These are phyloP conservation scores for Dinochytrium kinnereticum DNA, from an alignment of 371 early-diverging fungal genomes.

Conservation along the genomic window DNA sequence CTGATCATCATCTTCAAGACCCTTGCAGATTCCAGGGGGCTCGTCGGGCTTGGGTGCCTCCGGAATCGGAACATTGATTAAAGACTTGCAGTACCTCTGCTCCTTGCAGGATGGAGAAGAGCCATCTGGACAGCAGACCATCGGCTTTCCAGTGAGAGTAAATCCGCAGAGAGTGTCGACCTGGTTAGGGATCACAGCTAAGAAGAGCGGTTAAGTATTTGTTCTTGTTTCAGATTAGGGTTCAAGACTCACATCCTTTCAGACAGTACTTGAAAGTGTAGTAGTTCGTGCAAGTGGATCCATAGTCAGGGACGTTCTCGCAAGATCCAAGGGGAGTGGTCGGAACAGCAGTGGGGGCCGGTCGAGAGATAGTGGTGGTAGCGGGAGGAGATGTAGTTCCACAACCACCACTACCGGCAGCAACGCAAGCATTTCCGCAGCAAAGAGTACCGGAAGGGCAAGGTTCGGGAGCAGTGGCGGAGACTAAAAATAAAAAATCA, in stretches of 20 bases:
- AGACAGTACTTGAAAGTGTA: conserved; percentile 19
- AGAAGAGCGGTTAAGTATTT: not conserved
- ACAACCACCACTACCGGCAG: not conserved
- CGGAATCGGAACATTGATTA: not conserved
- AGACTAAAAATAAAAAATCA: not conserved
- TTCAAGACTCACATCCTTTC: not conserved
- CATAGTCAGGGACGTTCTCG: conserved; percentile 12
- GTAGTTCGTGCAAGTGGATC: not conserved
- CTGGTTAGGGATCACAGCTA: conserved; percentile 4
- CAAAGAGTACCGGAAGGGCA: conserved; percentile 23
- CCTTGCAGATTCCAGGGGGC: conserved; percentile 3
- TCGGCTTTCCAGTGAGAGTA: not conserved
- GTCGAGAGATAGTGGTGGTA: not conserved
- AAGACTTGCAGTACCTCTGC: conserved; percentile 8
- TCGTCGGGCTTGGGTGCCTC: not conserved
- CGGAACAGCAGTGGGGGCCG: not conserved
- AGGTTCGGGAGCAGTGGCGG: not conserved
- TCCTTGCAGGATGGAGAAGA: conserved; percentile 8
- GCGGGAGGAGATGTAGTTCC: not conserved
- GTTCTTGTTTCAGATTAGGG: not conserved
- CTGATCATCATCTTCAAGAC: not conserved
- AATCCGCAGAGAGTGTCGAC: not conserved
- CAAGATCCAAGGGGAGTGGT: conserved; percentile 2
- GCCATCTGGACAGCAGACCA: conserved; percentile 10
- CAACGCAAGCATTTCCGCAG: conserved; percentile 21